Evolutionary conservation across 2,329 filamentous ascomycete species (phyloP), one percentile per base, ranked within the genome.

Genomic region (Zymoseptoria brevis): DNA sequence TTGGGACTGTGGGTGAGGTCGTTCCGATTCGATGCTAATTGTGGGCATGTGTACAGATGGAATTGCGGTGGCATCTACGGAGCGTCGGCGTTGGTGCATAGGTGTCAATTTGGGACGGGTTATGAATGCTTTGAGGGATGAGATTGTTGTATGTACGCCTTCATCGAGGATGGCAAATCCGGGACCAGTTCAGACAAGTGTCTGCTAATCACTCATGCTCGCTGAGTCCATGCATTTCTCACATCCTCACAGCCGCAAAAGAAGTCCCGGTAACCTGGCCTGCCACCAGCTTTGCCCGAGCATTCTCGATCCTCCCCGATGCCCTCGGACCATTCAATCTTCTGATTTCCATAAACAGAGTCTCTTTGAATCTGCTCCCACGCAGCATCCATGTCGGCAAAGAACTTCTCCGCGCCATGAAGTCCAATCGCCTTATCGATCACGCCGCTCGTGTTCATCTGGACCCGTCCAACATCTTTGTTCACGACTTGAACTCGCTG

Each of bases 401-500:
- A 65, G 50, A 62, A 63, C 24, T 19, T 57, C 45, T 57, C 35
- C 13, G 58, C 58, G 1, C 64, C 63, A 2, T 61, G 45, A 0
- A 19, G 7, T 13, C 54, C 57, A 2, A 64, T 19, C 1, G 56
- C 57, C 21, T 29, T 54, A 11, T 65, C 64, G n/a, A 54, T 30
- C 9, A 64, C 55, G 2, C 58, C 55, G 3, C 59, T 60, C 2
- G 62, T 64, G 24, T 65, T 65, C 64, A 66, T 66, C 56, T 65
- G 64, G 13, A 57, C 51, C 1, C 65, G 45, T 7, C 35, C 13
- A 16, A n/a, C 35, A 4, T 45, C 35, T 7, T 13, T 1, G 26
- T 62, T 56, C 11, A 55, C 29, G 35, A 63, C 35, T 2, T 30
- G 48, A 4, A 48, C 52, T 11, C 52, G 35, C 16, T 45, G 35